Conservation (phyloP, 768 basidiomycete genomes). For the Lentinula guzmanii region DNA sequence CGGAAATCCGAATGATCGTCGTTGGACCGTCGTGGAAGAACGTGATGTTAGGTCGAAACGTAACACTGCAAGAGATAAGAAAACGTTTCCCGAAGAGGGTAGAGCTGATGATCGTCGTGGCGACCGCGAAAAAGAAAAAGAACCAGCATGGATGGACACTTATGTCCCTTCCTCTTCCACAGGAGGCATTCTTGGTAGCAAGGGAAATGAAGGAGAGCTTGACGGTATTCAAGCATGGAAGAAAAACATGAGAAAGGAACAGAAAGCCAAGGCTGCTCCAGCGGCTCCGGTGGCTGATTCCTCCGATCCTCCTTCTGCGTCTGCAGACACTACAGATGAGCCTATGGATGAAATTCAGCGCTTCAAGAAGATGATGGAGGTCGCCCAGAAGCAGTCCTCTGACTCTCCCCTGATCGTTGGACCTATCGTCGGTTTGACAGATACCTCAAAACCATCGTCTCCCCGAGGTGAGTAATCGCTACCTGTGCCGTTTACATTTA, state of each 20-base stretch:
- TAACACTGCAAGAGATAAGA: constrained; percentile 51
- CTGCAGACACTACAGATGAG: constrained; percentile 9
- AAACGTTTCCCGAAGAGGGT: constrained; percentile 32
- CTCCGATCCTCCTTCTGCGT: background rate
- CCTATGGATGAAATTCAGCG: constrained; percentile 78
- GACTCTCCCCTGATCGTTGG: constrained; percentile 14
- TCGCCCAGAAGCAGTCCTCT: constrained; percentile 46
- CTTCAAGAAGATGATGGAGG: constrained; percentile 80
- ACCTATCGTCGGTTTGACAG: constrained; percentile 3
- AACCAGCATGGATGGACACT: constrained; percentile 91
- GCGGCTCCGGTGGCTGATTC: constrained; percentile 16
- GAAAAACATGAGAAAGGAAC: constrained; percentile 72
- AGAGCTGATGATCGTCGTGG: constrained; percentile 42
- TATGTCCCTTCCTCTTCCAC: constrained; percentile 60
- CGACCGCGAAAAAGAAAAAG: constrained; percentile 64
- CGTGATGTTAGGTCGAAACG: constrained; percentile 63
- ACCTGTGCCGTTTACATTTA: background rate
- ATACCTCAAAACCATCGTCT: constrained; percentile 2
- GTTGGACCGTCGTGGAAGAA: constrained; percentile 62
- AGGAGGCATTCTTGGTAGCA: constrained; percentile 60
- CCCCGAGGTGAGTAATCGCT: background rate
- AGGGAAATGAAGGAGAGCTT: constrained; percentile 55
- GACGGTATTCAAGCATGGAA: constrained; percentile 88
- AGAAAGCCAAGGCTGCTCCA: constrained; percentile 38
- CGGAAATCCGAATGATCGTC: constrained; percentile 44